Evolutionary conservation across 352 stramenopile genomes (phyloP), one percentile per base, ranked within the genome.

Genomic region (Phytophthora litchii): DNA sequence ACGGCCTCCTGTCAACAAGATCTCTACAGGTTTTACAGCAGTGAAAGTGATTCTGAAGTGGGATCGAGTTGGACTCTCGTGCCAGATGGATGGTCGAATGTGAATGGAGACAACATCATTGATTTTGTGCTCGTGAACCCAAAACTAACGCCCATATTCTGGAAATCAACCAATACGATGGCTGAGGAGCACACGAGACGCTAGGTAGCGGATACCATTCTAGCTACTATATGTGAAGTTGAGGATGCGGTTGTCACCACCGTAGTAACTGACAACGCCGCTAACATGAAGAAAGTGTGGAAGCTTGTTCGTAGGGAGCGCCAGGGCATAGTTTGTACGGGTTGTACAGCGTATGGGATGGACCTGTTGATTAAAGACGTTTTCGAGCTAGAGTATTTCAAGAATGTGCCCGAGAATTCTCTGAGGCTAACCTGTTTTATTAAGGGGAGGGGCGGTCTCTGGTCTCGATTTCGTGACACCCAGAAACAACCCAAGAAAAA

Each of bases 351-450:
- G 0, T 43, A 69, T 19, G 16, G 17, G 1, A 61, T 65, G 29
- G 61, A 65, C 14, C 13, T 64, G 11, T 8, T 65, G 25, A 64
- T 64, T 20, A 65, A 70, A 46, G 36, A 61, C 34, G 6, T 69
- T 20, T 57, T 68, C 17, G 35, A 54, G 21, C n/a, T 61, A 6
- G 21, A 51, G 9, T 27, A 40, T 29, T 51, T 51, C 44, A 21
- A 40, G 19, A 4, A 46, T 32, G 40, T 46, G 3, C 20, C 32
- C 2, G 12, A 46, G 13, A 32, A 32, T 2, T 16, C 21, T 3
- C 25, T 31, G 4, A 31, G 4, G 8, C 4, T 31, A 8, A 8
- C 25, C 25, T 8, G 25, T 31, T 31, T 31, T 31, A 31, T 31
- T 31, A 31, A 31, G 8, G 4, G 8, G 3, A 3, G 8, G 25